phyloP scores from a whole-genome alignment of 495 filamentous ascomycete species.

The Letharia columbiana region DNA sequence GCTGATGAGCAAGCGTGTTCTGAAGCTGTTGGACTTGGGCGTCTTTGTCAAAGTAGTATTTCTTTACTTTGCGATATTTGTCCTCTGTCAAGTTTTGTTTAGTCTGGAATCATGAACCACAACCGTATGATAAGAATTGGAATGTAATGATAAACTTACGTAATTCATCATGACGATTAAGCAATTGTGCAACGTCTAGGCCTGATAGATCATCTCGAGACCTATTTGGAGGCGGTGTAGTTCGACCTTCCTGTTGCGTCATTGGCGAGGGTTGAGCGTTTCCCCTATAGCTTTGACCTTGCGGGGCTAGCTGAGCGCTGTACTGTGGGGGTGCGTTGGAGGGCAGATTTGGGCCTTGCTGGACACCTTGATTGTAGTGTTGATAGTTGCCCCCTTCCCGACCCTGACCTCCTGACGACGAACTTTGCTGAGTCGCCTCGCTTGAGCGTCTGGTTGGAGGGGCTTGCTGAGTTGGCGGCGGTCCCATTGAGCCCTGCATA shows the following conservation, averaged over 20 bases:
- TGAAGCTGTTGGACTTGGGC: constrained; percentile 89
- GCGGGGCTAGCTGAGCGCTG: constrained; percentile 22
- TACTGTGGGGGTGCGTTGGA: constrained; percentile 22
- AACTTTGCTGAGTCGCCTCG: constrained; percentile 21
- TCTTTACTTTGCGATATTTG: constrained; percentile 97
- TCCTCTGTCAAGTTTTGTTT: constrained; percentile 47
- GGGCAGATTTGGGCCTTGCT: constrained; percentile 18
- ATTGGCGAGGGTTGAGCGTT: constrained; percentile 20
- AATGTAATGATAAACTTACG: constrained; percentile 40
- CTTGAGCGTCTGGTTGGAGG: constrained; percentile 20
- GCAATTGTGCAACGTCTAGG: constrained; percentile 37
- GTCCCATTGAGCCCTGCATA: constrained; percentile 24
- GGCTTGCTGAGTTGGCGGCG: constrained; percentile 22
- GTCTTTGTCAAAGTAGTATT: constrained; percentile 93
- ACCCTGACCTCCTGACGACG: constrained; percentile 11
- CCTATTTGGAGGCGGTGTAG: constrained; percentile 49
- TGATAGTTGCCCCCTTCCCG: constrained; percentile 24
- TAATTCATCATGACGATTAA: constrained; percentile 52
- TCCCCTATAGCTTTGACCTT: constrained; percentile 19
- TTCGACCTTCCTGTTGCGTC: constrained; percentile 42
- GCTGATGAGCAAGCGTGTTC: constrained; percentile 91
- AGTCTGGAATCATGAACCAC: constrained; percentile 20
- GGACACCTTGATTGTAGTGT: constrained; percentile 21
- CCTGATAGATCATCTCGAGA: constrained; percentile 47
- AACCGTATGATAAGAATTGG: neutral